Conservation (phyloP, 768 basidiomycete species). For the Russula vinacea region DNA sequence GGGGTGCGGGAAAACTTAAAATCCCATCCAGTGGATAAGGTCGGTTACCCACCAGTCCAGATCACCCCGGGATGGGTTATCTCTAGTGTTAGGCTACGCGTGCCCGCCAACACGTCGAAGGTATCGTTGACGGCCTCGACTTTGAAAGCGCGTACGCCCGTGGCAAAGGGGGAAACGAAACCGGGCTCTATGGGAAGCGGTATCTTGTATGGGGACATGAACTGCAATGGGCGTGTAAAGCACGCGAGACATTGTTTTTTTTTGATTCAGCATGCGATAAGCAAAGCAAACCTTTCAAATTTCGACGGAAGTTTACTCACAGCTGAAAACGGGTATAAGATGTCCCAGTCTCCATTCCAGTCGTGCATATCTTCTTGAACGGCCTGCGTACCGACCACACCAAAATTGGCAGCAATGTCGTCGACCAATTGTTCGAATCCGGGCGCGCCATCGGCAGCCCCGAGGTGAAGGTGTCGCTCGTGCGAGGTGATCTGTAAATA, state of each 20-base stretch:
- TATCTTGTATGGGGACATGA: constrained; percentile 82
- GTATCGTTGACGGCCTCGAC: constrained; percentile 58
- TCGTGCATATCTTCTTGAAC: constrained; percentile 61
- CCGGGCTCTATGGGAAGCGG: constrained; percentile 49
- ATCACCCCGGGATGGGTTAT: constrained; percentile 79
- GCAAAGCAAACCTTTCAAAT: neutral
- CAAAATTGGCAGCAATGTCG: constrained; percentile 60
- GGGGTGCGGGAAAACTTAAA: neutral
- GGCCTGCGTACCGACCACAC: constrained; percentile 42
- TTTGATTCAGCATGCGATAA: neutral
- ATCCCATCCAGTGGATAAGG: neutral
- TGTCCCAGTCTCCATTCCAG: constrained; percentile 85
- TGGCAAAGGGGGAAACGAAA: constrained; percentile 32
- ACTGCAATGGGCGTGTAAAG: constrained; percentile 43
- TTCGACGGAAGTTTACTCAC: constrained; percentile 40
- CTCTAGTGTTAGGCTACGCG: constrained; percentile 64
- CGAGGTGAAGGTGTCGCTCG: constrained; percentile 75
- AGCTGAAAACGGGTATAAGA: constrained; percentile 74
- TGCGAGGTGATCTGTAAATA: constrained; percentile 58
- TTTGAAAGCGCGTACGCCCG: constrained; percentile 42
- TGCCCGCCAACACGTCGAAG: constrained; percentile 54
- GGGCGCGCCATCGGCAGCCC: constrained; percentile 77
- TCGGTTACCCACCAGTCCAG: constrained; percentile 62
- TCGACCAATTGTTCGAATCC: constrained; percentile 63
- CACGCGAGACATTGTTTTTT: neutral